Evolutionary conservation across 192 early-diverging fungal species (phyloP).

Genomic region (Gigaspora rosea): DNA sequence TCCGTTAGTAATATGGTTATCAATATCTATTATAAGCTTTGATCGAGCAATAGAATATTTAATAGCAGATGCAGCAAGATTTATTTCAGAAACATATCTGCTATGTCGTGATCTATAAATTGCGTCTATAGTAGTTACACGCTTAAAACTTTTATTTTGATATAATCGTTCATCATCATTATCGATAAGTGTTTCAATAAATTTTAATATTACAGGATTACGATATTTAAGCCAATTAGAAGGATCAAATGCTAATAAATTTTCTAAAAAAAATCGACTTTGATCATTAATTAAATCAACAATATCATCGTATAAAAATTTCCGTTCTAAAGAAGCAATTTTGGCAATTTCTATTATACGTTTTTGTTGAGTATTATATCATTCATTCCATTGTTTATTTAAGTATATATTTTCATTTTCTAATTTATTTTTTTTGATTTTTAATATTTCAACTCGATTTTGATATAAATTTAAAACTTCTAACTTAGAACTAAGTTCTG

Average conservation of each 20-base stretch:
- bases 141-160: constrained; percentile 7
- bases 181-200: constrained; percentile 2
- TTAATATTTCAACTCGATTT: not conserved
- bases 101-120: not conserved
- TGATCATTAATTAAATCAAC: constrained; percentile 1
- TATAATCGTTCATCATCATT: not conserved
- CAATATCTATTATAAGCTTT: not conserved
- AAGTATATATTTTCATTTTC: no score
- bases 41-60: not conserved
- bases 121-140: constrained; percentile 1
- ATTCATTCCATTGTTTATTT: not conserved
- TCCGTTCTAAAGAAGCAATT: not conserved
- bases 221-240: not conserved
- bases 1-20: constrained; percentile 8
- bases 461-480: not conserved
- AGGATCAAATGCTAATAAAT: not conserved
- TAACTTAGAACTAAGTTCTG: not conserved
- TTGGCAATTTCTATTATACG: not conserved
- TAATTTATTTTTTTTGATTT: not conserved
- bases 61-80: constrained; percentile 8
- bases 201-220: constrained; percentile 3
- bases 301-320: constrained; percentile 13
- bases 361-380: not conserved
- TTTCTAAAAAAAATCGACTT: not conserved
- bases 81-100: constrained; percentile 5